Evolutionary conservation across 345 rosid species (phyloP).

Genomic region (Corchorus olitorius): DNA sequence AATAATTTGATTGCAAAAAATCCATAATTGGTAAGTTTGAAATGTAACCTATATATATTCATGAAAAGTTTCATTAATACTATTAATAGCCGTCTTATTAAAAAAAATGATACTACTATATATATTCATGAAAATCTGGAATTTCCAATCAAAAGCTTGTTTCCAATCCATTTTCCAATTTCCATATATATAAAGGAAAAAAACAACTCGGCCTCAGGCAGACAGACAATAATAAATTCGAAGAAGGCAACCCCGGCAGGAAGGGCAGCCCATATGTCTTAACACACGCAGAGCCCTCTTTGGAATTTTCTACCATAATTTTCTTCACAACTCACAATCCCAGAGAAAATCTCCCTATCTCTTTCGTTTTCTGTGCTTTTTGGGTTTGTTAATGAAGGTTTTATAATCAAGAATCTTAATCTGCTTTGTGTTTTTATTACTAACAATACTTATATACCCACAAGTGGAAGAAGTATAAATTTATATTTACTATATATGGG

Average conservation of each 20-base stretch:
- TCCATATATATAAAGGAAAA: neutral
- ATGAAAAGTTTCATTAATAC: too few relatives aligned
- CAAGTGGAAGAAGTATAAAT: too few relatives aligned
- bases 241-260: neutral
- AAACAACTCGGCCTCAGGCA: neutral
- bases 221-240: conserved; percentile 6
- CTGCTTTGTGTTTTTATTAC: neutral
- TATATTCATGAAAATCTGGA: too few relatives aligned
- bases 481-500: conserved; percentile 36
- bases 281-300: neutral
- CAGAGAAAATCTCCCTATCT: neutral
- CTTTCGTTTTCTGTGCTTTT: neutral
- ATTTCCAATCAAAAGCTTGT: neutral
- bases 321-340: neutral
- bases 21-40: too few relatives aligned
- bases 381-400: neutral
- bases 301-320: neutral
- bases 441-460: neutral
- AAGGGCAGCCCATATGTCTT: neutral
- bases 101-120: too few relatives aligned
- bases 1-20: too few relatives aligned
- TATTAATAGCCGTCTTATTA: too few relatives aligned
- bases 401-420: neutral
- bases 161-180: neutral
- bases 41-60: too few relatives aligned